Conservation (phyloP, 225 moss, liverwort and hornwort genomes). For the Pleurozium schreberi region DNA sequence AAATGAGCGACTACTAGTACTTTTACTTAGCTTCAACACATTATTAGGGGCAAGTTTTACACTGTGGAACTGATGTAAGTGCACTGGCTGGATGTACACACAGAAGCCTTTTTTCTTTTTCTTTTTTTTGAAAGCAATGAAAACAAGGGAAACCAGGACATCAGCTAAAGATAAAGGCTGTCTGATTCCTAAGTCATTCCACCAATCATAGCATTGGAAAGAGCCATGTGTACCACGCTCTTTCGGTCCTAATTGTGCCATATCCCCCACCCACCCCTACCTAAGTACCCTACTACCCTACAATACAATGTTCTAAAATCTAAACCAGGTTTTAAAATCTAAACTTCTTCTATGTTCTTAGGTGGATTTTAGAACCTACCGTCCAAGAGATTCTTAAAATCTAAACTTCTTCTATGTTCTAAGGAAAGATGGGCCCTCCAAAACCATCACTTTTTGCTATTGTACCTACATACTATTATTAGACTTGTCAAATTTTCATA, state of each 20-base stretch:
- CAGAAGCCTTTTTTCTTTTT: background rate
- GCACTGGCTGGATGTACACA: background rate
- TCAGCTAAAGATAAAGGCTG: background rate
- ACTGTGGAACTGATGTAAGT: background rate
- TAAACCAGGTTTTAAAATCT: background rate
- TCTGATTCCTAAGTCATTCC: background rate
- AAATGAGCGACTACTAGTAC: too few species aligned
- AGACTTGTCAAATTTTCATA: background rate
- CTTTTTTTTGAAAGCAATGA: background rate
- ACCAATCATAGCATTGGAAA: background rate
- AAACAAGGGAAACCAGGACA: background rate
- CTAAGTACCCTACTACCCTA: background rate
- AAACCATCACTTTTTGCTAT: accelerated
- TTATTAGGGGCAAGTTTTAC: background rate
- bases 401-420: background rate
- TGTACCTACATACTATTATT: background rate
- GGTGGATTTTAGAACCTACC: too few species aligned
- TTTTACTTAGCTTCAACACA: background rate
- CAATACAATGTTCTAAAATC: background rate
- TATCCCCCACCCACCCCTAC: too few species aligned
- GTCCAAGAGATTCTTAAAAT: too few species aligned
- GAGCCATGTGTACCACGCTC: background rate
- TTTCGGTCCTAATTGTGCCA: too few species aligned
- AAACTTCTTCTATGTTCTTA: background rate
- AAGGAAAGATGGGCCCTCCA: background rate